phyloP scores from a whole-genome alignment of 805 yeast species.

The Ogataea wickerhamii region DNA sequence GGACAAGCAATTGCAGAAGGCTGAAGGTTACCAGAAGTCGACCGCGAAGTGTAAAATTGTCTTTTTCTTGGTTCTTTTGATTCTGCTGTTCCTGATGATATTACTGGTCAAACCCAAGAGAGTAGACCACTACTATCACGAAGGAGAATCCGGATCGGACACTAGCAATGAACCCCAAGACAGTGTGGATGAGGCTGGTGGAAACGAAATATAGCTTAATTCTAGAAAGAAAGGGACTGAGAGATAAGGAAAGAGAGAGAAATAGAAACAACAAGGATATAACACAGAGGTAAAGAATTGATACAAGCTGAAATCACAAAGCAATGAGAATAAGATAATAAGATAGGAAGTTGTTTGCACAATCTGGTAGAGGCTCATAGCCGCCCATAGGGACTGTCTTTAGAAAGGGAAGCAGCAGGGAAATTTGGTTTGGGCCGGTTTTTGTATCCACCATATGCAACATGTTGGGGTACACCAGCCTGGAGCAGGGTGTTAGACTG shows the following conservation, averaged over 20 bases:
- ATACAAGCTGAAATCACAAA: conserved; percentile 1
- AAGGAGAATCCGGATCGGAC: conserved; percentile 7
- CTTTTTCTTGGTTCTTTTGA: conserved; percentile 64
- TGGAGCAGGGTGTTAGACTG: conserved; percentile 9
- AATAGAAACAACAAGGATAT: not conserved
- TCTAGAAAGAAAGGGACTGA: not conserved
- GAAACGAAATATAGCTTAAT: not conserved
- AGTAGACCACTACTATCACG: conserved; percentile 29
- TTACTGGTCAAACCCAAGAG: conserved; percentile 62
- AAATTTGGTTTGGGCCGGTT: conserved; percentile 29
- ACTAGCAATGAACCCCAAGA: conserved; percentile 4
- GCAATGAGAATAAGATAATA: conserved; percentile 1
- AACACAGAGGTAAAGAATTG: not conserved
- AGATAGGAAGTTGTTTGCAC: conserved; percentile 1
- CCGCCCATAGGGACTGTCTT: conserved; percentile 43
- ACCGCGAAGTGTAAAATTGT: conserved; percentile 90
- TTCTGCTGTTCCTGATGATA: conserved; percentile 65
- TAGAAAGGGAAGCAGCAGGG: conserved; percentile 39
- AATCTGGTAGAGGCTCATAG: conserved; percentile 11
- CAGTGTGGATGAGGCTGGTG: too few species aligned
- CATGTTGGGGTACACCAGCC: conserved; percentile 17
- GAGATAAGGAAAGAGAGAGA: not conserved
- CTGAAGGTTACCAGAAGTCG: conserved; percentile 77
- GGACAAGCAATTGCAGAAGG: conserved; percentile 70
- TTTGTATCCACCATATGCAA: conserved; percentile 20